Conservation (phyloP, 306 rosid species). For the Vigna hirtella region DNA sequence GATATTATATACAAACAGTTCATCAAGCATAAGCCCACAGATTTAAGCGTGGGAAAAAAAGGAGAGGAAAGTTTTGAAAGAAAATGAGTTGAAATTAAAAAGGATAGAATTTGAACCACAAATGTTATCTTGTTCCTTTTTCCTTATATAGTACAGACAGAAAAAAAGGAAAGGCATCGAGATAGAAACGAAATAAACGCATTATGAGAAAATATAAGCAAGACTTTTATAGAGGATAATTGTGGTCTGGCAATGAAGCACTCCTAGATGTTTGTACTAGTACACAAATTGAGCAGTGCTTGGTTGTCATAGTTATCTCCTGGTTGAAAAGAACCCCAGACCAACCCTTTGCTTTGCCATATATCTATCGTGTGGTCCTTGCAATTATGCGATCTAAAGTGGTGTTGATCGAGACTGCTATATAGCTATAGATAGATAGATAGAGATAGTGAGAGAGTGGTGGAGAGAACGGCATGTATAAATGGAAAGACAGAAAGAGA, state of each 20-base stretch:
- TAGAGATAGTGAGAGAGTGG: constrained; percentile 41
- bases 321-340: constrained; percentile 84
- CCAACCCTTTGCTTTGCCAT: constrained; percentile 54
- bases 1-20: constrained; percentile 26
- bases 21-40: constrained; percentile 42
- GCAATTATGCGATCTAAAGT: constrained; percentile 66
- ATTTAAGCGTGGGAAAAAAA: background rate
- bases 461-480: constrained; percentile 77
- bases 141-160: constrained; percentile 35
- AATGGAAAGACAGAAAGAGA: constrained; percentile 60
- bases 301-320: constrained; percentile 70
- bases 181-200: constrained; percentile 49
- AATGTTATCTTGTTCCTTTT: background rate
- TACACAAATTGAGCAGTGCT: constrained; percentile 49
- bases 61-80: background rate
- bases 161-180: constrained; percentile 14
- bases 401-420: constrained; percentile 51
- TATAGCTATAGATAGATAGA: constrained; percentile 38
- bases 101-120: constrained; percentile 50
- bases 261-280: constrained; percentile 37
- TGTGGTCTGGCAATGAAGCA: constrained; percentile 53
- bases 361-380: constrained; percentile 73
- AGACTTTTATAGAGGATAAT: constrained; percentile 44
- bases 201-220: constrained; percentile 37
- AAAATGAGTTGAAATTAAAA: background rate